These are phyloP conservation scores for Apiospora aurea DNA, from an alignment of 2,329 filamentous ascomycete genomes.

Conservation along the genomic window DNA sequence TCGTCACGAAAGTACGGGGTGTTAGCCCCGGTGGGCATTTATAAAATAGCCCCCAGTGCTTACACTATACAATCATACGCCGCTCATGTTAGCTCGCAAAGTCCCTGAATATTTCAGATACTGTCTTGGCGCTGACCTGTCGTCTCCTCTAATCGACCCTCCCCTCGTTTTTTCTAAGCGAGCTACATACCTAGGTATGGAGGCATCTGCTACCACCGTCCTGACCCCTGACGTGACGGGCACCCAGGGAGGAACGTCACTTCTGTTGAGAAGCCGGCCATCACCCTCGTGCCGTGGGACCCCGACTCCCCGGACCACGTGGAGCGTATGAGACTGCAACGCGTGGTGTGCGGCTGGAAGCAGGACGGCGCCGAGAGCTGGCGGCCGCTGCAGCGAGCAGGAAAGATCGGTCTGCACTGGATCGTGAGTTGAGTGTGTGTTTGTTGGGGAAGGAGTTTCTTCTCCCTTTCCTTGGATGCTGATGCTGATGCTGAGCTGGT, in stretches of 20 bases:
- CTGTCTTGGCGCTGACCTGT: neutral
- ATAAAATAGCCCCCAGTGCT: neutral
- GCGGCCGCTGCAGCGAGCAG: constrained; percentile 33
- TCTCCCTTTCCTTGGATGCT: too few species aligned
- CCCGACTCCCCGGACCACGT: constrained; percentile 34
- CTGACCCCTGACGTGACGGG: constrained; percentile 9
- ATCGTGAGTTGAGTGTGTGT: constrained; percentile 31
- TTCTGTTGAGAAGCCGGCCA: neutral
- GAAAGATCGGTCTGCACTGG: constrained; percentile 31
- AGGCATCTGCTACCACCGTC: neutral
- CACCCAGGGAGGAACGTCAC: neutral
- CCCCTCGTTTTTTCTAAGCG: too few species aligned
- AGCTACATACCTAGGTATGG: neutral
- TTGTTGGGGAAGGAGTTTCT: constrained; percentile 29
- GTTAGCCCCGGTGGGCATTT: neutral
- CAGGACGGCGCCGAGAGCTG: constrained; percentile 32
- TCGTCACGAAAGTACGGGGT: neutral
- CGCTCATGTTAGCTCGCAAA: neutral
- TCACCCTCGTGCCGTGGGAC: constrained; percentile 38
- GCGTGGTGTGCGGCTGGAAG: constrained; percentile 38
- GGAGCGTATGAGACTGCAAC: constrained; percentile 35
- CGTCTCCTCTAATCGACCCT: too few species aligned
- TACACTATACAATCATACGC: neutral
- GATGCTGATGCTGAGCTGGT: too few species aligned
- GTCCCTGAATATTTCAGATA: neutral